phyloP scores from a whole-genome alignment of 2,329 filamentous ascomycete genomes.

The Colletotrichum sansevieriae region DNA sequence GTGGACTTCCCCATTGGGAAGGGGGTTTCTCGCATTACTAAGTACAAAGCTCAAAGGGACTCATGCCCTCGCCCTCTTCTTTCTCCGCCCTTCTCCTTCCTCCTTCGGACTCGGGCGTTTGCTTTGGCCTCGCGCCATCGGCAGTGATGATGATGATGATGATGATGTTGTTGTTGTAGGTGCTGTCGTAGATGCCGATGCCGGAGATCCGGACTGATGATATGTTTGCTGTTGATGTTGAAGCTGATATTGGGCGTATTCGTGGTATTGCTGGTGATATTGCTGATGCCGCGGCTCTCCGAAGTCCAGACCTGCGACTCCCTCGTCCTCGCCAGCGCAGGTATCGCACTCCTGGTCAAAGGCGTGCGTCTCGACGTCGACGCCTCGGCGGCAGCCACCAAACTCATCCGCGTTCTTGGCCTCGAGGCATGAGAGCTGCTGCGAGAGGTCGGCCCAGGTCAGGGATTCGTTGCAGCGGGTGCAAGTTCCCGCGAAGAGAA shows the following conservation, averaged over 20 bases:
- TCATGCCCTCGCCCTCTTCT: constrained; percentile 39
- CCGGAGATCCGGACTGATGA: background rate
- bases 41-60: background rate
- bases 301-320: constrained; percentile 56
- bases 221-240: constrained; percentile 1
- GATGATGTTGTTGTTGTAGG: background rate
- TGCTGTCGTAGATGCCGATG: background rate
- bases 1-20: background rate
- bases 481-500: constrained; percentile 60
- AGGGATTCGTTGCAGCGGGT: constrained; percentile 56
- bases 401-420: constrained; percentile 63
- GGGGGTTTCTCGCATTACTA: background rate
- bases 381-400: constrained; percentile 57
- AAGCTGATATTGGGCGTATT: constrained; percentile 18
- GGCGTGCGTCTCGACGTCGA: constrained; percentile 57
- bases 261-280: constrained; percentile 14
- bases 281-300: constrained; percentile 39
- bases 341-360: constrained; percentile 63
- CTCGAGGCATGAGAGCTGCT: constrained; percentile 62
- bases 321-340: constrained; percentile 58
- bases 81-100: constrained; percentile 18
- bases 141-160: constrained; percentile 11
- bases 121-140: background rate
- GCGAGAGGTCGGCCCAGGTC: constrained; percentile 59
- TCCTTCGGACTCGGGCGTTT: constrained; percentile 22